phyloP scores from a whole-genome alignment of 2,329 filamentous ascomycete genomes.

The Lomentospora prolificans region DNA sequence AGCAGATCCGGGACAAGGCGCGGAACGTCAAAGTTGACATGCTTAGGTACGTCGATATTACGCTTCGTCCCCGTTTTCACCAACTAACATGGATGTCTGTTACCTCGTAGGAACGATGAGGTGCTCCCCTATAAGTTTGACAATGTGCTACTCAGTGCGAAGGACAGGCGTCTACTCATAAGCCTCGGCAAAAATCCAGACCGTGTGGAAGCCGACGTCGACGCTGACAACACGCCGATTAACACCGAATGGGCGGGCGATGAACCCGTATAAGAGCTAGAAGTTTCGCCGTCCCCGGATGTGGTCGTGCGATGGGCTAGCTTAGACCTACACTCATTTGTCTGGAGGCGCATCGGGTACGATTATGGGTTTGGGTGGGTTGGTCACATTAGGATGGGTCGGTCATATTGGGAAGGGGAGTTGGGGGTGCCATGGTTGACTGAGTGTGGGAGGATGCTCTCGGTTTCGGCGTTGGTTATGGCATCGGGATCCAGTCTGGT shows the following conservation, averaged over 20 bases:
- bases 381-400: no score
- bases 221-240: slow-evolving; percentile 25
- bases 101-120: slow-evolving; percentile 24
- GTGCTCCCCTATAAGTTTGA: slow-evolving; percentile 39
- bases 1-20: slow-evolving; percentile 49
- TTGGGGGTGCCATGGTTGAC: no score
- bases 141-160: slow-evolving; percentile 36
- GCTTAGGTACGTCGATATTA: slow-evolving; percentile 28
- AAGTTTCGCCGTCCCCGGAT: no score
- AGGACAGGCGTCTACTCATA: slow-evolving; percentile 34
- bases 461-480: no score
- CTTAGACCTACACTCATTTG: no score
- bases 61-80: neutral
- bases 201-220: slow-evolving; percentile 35
- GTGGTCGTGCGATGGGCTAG: no score
- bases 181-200: slow-evolving; percentile 37
- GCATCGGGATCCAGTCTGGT: no score
- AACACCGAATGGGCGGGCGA: slow-evolving; percentile 22
- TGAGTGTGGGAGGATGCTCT: no score
- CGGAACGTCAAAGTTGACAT: slow-evolving; percentile 45
- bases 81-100: neutral
- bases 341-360: no score
- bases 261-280: no score
- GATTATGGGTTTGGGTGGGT: no score
- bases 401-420: no score